Evolutionary conservation across 2,329 filamentous ascomycete species (phyloP), one percentile per base, ranked within the genome.

Genomic region (Aspergillus oerlinghausenensis): DNA sequence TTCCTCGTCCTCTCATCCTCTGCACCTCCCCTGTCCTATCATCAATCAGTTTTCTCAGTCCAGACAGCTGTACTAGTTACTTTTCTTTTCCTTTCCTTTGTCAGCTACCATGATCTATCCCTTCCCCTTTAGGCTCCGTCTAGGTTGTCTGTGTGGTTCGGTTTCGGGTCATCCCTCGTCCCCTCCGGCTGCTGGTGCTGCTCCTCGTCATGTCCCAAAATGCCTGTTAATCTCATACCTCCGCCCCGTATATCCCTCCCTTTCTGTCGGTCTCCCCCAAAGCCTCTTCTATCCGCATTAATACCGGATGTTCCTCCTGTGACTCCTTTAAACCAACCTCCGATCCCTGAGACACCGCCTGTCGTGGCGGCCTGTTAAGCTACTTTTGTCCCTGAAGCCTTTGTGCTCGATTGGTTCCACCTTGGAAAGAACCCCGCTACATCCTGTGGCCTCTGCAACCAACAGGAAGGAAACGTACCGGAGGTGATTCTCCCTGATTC

Each of bases 41-140:
- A 49, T 49, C 21, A 17, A 49, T 25, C 21, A 35, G 29, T 35
- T 11, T 11, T 35, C 32, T 35, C 32, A 35, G 32, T 35, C 32
- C 52, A 60, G 55, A 59, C 56, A 59, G 54, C 53, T 59, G 56
- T 60, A 55, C 43, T 32, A n/a, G n/a, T n/a, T n/a, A 32, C 38
- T 38, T 51, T 11, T n/a, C 21, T 50, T 25, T 25, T 51, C 32
- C 23, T 38, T 49, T 42, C 21, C 42, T 19, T 45, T 21, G 42
- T 14, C 17, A 23, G 42, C 29, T 11, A 50, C 21, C 10, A 23
- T 45, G 14, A 45, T 45, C 21, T 45, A 2, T 45, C 11, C 42
- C 42, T 47, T 47, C 43, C 43, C 43, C 9, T 47, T 47, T 47
- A 47, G 23, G 43, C 43, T 17, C 43, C 23, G 21, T 11, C 21